A percentile compares a stretch with the other conserved stretches of the same genome.
Evolutionary conservation across 768 basidiomycete species (phyloP).

Genomic region (Asterophora parasitica): DNA sequence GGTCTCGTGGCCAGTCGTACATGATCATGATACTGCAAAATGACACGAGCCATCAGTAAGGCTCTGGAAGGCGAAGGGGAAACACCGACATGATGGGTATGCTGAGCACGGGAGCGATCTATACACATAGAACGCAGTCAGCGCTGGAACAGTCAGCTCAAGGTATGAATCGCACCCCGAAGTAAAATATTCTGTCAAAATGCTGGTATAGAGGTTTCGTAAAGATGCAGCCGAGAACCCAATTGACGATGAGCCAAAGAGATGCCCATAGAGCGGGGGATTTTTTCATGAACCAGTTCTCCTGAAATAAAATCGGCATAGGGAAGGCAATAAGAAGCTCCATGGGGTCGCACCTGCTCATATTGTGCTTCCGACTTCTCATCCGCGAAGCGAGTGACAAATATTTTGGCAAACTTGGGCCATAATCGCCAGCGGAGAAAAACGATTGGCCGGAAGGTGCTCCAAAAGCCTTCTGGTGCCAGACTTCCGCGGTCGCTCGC

Average conservation of each 20-base stretch:
- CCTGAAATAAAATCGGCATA: conserved; percentile 30
- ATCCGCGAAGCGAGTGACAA: conserved; percentile 58
- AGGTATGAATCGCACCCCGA: conserved; percentile 34
- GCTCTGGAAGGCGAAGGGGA: not conserved
- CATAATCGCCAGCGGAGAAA: conserved; percentile 54
- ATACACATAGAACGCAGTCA: not conserved
- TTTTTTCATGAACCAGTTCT: conserved; percentile 72
- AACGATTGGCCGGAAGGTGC: conserved; percentile 29
- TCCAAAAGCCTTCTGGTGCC: conserved; percentile 33
- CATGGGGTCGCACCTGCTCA: conserved; percentile 26
- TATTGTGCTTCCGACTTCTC: conserved; percentile 44
- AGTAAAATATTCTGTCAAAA: conserved; percentile 60
- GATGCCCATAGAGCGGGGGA: conserved; percentile 59
- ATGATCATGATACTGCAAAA: conserved; percentile 48
- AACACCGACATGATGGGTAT: conserved; percentile 50
- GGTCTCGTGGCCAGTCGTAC: conserved; percentile 68
- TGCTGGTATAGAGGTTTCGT: conserved; percentile 35
- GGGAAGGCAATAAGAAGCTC: not conserved
- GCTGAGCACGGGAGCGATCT: conserved; percentile 56
- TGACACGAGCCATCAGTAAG: not conserved
- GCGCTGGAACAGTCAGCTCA: not conserved
- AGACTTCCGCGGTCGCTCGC: conserved; percentile 32
- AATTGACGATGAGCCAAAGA: conserved; percentile 62
- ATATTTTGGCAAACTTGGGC: conserved; percentile 53
- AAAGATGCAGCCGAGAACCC: conserved; percentile 58